Conservation (phyloP, 108 stramenopile species). For the Pinguiococcus pyrenoidosus region DNA sequence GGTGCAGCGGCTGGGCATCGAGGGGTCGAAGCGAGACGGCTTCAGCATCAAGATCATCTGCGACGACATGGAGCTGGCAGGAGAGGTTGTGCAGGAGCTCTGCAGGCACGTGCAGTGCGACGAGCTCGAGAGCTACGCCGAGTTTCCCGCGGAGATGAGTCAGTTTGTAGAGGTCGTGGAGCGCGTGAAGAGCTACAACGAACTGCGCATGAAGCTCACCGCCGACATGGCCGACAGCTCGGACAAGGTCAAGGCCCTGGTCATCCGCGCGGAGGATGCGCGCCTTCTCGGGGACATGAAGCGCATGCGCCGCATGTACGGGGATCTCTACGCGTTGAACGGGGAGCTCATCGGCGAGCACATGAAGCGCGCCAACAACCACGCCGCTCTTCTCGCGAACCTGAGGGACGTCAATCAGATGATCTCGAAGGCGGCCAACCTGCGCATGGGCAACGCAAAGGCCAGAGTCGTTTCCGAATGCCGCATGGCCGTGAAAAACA, state of each 20-base stretch:
- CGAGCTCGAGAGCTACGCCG: constrained; percentile 22
- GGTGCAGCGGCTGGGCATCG: not conserved
- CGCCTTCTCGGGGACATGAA: constrained; percentile 37
- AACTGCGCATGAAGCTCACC: constrained; percentile 21
- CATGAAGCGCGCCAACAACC: constrained; percentile 37
- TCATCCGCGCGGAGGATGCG: constrained; percentile 44
- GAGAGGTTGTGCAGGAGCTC: constrained; percentile 31
- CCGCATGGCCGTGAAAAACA: constrained; percentile 25
- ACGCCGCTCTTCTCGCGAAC: constrained; percentile 24
- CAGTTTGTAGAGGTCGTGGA: constrained; percentile 3
- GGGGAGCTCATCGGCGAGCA: constrained; percentile 36
- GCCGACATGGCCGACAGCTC: constrained; percentile 50
- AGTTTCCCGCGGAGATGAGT: constrained; percentile 31
- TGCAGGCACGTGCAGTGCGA: constrained; percentile 3
- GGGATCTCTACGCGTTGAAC: constrained; percentile 33
- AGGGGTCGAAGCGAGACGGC: not conserved
- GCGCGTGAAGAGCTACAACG: constrained; percentile 20
- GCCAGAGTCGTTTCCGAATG: constrained; percentile 25
- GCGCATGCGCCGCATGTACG: constrained; percentile 29
- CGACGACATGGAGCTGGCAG: constrained; percentile 30
- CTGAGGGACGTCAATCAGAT: constrained; percentile 39
- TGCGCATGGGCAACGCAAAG: constrained; percentile 35
- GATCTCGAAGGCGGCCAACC: constrained; percentile 34
- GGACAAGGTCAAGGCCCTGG: constrained; percentile 31
- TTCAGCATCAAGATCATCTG: constrained; percentile 14